Conservation (phyloP, 257 asterid species). For the Solanum tarijense region DNA sequence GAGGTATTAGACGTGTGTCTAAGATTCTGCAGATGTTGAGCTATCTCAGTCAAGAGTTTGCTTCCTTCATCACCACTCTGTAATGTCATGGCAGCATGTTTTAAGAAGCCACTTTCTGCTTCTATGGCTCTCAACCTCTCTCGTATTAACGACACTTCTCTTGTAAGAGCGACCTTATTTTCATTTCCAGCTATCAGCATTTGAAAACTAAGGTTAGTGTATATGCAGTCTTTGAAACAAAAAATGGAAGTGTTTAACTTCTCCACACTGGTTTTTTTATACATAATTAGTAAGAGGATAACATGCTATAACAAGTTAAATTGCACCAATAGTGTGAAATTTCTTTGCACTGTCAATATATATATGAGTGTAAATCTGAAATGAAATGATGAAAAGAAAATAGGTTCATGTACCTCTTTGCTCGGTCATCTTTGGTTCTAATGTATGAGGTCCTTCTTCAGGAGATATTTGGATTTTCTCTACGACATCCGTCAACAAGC, state of each 20-base stretch:
- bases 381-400: background rate
- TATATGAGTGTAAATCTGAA: background rate
- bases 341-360: background rate
- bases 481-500: conserved; percentile 43
- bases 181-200: conserved; percentile 7
- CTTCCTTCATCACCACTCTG: conserved; percentile 67
- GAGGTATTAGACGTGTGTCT: conserved; percentile 23
- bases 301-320: background rate
- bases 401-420: conserved; percentile 23
- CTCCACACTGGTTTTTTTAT: background rate
- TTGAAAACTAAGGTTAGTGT: background rate
- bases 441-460: conserved; percentile 14
- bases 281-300: background rate
- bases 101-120: conserved; percentile 61
- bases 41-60: conserved; percentile 69
- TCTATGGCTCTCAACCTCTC: conserved; percentile 53
- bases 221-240: background rate
- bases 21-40: conserved; percentile 56
- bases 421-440: conserved; percentile 8
- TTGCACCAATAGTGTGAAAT: background rate
- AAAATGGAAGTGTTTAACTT: background rate
- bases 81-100: conserved; percentile 68
- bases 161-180: conserved; percentile 25
- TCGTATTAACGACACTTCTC: conserved; percentile 40
- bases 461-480: conserved; percentile 17